Conservation (phyloP, 768 basidiomycete genomes). For the Rhodotorula kratochvilovae region DNA sequence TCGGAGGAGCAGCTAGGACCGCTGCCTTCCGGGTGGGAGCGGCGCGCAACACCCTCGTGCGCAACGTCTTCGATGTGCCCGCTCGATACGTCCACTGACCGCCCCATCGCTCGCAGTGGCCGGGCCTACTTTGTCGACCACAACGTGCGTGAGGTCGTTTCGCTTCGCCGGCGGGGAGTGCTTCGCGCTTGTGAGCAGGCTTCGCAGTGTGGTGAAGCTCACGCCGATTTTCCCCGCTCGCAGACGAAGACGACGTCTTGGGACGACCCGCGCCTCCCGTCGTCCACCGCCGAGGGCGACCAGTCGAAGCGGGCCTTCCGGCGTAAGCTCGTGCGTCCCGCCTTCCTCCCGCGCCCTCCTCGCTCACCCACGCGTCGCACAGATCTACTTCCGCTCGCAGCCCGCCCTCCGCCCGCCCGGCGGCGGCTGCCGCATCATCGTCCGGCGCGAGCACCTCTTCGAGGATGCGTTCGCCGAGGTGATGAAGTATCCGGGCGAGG, state of each 20-base stretch:
- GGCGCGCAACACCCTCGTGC: slow-evolving; percentile 79
- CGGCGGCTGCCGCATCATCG: slow-evolving; percentile 97
- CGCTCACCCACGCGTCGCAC: neutral
- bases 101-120: slow-evolving; percentile 56
- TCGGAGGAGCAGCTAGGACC: slow-evolving; percentile 72
- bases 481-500: slow-evolving; percentile 93
- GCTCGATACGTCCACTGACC: neutral
- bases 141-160: slow-evolving; percentile 58
- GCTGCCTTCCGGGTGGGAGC: slow-evolving; percentile 96
- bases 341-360: too few species aligned
- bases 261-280: slow-evolving; percentile 95
- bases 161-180: too few species aligned
- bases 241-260: slow-evolving; percentile 86
- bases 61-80: neutral
- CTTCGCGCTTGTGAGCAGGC: too few species aligned
- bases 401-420: slow-evolving; percentile 78
- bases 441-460: slow-evolving; percentile 93
- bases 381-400: slow-evolving; percentile 95
- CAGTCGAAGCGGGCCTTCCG: slow-evolving; percentile 99
- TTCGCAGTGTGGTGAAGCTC: too few species aligned
- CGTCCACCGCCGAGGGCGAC: slow-evolving; percentile 91
- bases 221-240: neutral
- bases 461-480: slow-evolving; percentile 99
- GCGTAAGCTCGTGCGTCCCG: slow-evolving; percentile 63
- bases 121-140: slow-evolving; percentile 99